Percentiles rank a stretch among this genome's conserved stretches.
phyloP scores from a whole-genome alignment of 2,329 filamentous ascomycete species.

The Didymella sp. region DNA sequence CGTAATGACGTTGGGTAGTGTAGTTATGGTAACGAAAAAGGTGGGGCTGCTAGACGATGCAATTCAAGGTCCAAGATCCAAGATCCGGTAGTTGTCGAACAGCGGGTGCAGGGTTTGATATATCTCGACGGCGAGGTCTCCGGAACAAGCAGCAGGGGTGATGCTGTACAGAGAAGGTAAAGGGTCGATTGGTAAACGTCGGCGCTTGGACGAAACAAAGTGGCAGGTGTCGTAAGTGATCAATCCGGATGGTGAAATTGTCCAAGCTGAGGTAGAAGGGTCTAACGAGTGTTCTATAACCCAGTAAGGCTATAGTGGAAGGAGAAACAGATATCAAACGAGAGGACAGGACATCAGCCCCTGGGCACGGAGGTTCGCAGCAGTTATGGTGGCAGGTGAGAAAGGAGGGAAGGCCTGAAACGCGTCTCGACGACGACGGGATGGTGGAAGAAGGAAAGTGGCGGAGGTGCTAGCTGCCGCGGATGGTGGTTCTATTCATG shows the following conservation, averaged over 20 bases:
- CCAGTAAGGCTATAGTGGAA: slow-evolving; percentile 30
- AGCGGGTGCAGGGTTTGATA: slow-evolving; percentile 4
- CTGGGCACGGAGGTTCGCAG: slow-evolving; percentile 28
- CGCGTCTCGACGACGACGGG: slow-evolving; percentile 37
- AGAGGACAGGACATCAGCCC: slow-evolving; percentile 45
- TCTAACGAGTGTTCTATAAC: slow-evolving; percentile 41
- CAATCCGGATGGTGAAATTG: slow-evolving; percentile 24
- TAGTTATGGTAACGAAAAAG: not conserved
- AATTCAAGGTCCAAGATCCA: slow-evolving; percentile 2
- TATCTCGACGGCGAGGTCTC: slow-evolving; percentile 6
- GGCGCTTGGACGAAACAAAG: slow-evolving; percentile 18
- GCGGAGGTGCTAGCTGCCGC: slow-evolving; percentile 37
- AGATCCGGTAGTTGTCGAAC: slow-evolving; percentile 2
- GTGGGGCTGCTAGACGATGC: not conserved
- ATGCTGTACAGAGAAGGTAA: slow-evolving; percentile 8
- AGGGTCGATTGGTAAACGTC: slow-evolving; percentile 7
- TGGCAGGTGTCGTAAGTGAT: slow-evolving; percentile 22
- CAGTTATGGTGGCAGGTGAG: slow-evolving; percentile 35
- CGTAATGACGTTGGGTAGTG: not conserved
- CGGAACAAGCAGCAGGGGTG: slow-evolving; percentile 8
- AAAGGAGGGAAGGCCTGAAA: slow-evolving; percentile 42
- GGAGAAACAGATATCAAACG: slow-evolving; percentile 46
- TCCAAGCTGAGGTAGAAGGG: slow-evolving; percentile 11
- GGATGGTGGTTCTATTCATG: slow-evolving; percentile 32
- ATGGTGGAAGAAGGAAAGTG: slow-evolving; percentile 35